Percentiles rank a stretch among this genome's conserved stretches.
Conservation (phyloP, 2,329 filamentous ascomycete genomes). For the Pleurostoma richardsiae region DNA sequence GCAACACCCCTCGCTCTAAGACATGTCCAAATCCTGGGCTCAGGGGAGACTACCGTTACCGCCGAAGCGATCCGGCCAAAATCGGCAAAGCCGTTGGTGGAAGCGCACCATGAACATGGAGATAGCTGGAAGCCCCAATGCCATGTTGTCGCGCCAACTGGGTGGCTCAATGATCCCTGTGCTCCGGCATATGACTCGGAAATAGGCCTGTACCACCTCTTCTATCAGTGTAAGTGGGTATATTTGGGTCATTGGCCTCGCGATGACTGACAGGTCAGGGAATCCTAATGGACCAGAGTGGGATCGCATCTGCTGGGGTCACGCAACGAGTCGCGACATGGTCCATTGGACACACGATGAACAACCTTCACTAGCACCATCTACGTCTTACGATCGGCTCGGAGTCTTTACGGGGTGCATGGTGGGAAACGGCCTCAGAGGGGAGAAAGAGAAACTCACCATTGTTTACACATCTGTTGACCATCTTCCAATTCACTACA, state of each 20-base stretch:
- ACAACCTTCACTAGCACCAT: slow-evolving; percentile 18
- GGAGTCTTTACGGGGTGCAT: slow-evolving; percentile 48
- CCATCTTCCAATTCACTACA: slow-evolving; percentile 28
- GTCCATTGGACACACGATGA: slow-evolving; percentile 2
- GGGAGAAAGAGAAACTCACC: slow-evolving; percentile 22
- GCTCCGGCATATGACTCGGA: slow-evolving; percentile 41
- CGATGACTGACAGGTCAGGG: neutral
- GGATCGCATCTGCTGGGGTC: slow-evolving; percentile 41
- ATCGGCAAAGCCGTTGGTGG: too few relatives aligned
- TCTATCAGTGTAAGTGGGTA: slow-evolving; percentile 37
- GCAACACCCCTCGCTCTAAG: too few relatives aligned
- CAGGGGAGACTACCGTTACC: too few relatives aligned
- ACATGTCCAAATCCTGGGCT: too few relatives aligned
- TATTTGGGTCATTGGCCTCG: too few relatives aligned
- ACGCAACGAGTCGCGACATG: slow-evolving; percentile 34
- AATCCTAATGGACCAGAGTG: slow-evolving; percentile 30
- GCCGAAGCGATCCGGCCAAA: too few relatives aligned
- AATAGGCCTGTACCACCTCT: slow-evolving; percentile 42
- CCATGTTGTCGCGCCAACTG: slow-evolving; percentile 14
- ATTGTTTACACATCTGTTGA: slow-evolving; percentile 27
- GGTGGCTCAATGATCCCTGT: slow-evolving; percentile 38
- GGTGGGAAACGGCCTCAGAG: slow-evolving; percentile 33
- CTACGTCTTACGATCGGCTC: slow-evolving; percentile 39
- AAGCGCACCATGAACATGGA: too few relatives aligned
- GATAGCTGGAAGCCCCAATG: slow-evolving; percentile 5